A percentile compares a stretch with the other conserved stretches of the same genome.
Conservation (phyloP, 139 green algal genomes). For the Mesotaenium endlicherianum region DNA sequence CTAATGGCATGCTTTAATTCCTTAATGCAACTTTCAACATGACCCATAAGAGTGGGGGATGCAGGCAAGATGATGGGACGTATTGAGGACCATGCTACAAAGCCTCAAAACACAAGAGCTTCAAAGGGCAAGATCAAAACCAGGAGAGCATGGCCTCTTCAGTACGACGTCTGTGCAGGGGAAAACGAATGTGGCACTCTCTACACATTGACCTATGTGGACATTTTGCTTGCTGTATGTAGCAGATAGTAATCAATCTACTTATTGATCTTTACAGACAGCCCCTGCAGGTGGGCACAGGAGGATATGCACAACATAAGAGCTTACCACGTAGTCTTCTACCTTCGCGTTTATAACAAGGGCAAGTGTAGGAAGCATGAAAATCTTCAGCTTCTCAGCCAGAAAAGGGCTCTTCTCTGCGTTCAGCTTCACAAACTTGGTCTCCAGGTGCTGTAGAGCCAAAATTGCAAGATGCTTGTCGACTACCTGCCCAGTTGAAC, state of each 20-base stretch:
- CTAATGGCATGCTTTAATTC: neutral
- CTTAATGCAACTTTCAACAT: neutral
- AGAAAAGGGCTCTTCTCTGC: conserved; percentile 94
- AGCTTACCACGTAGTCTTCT: conserved; percentile 66
- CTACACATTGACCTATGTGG: neutral
- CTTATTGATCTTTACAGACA: neutral
- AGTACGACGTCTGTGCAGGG: no score
- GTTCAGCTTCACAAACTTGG: conserved; percentile 88
- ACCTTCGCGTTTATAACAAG: conserved; percentile 87
- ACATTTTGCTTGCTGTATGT: neutral
- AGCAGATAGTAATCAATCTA: neutral
- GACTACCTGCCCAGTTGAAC: conserved; percentile 67
- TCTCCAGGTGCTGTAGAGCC: conserved; percentile 78
- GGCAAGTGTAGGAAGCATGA: conserved; percentile 91
- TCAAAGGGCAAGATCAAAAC: neutral
- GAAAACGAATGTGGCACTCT: neutral
- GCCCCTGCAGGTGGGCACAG: neutral
- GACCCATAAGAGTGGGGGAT: neutral
- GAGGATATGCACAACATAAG: neutral
- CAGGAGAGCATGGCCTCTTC: no score
- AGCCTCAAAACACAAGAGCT: neutral
- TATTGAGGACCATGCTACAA: neutral
- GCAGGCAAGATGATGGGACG: neutral
- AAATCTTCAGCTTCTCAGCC: conserved; percentile 76
- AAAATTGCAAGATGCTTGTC: conserved; percentile 79